Evolutionary conservation across 805 yeast genomes (phyloP).

Genomic region (Nakazawaea laoshanensis): DNA sequence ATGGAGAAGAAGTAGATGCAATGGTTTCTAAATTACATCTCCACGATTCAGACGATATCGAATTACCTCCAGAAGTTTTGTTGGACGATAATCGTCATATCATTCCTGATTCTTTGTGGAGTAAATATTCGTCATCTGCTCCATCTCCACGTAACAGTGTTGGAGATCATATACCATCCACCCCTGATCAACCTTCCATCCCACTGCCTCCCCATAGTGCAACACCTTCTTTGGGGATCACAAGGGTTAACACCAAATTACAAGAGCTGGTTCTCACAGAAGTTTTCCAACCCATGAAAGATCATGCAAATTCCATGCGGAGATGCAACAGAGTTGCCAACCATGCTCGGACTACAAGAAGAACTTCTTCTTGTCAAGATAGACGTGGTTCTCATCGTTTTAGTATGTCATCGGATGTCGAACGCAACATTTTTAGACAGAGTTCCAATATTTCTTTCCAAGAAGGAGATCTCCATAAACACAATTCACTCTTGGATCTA

Average conservation of each 20-base stretch:
- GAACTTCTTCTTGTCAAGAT: conserved; percentile 1
- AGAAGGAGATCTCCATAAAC: conserved; percentile 6
- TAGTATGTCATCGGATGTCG: conserved; percentile 11
- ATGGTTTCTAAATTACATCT: neutral
- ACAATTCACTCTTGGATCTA: conserved; percentile 16
- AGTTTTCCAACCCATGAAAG: conserved; percentile 51
- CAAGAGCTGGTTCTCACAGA: conserved; percentile 67
- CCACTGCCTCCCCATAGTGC: conserved; percentile 10
- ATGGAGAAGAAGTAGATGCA: conserved; percentile 5
- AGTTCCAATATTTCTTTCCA: neutral
- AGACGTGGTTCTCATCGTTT: conserved; percentile 4
- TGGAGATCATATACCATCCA: conserved; percentile 14
- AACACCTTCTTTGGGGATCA: conserved; percentile 37
- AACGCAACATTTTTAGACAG: conserved; percentile 6
- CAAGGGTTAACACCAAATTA: conserved; percentile 61
- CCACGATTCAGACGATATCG: conserved; percentile 15
- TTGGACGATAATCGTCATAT: conserved; percentile 89
- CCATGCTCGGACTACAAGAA: neutral
- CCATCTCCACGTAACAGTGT: conserved; percentile 28
- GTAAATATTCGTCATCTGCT: conserved; percentile 45
- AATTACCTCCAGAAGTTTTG: conserved; percentile 68
- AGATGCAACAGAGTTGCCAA: neutral
- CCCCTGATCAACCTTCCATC: conserved; percentile 6
- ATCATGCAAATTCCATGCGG: conserved; percentile 16
- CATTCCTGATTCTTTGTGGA: conserved; percentile 74